These are phyloP conservation scores for Trichoderma parareesei DNA, from an alignment of 495 filamentous ascomycete species.

Conservation along the genomic window DNA sequence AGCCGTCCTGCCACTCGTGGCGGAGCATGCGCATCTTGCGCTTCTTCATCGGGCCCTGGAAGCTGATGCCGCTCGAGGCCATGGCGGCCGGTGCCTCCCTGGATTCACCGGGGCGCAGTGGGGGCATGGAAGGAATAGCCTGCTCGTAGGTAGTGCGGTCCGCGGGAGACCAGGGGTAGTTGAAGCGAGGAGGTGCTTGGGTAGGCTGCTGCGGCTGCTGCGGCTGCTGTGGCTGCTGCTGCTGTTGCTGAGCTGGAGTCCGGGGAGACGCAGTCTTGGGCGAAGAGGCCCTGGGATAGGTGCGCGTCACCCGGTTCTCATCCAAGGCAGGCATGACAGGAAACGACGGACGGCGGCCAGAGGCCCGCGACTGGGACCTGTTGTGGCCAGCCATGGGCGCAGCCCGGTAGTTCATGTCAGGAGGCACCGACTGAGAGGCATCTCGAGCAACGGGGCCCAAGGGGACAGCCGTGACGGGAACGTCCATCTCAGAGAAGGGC, in stretches of 20 bases:
- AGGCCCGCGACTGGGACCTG: conserved; percentile 47
- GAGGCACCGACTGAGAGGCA: conserved; percentile 80
- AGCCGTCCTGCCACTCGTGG: conserved; percentile 89
- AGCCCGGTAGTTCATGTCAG: conserved; percentile 71
- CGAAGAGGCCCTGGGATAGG: conserved; percentile 19
- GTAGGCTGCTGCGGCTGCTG: conserved; percentile 20
- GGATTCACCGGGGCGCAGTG: conserved; percentile 26
- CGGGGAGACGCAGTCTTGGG: conserved; percentile 22
- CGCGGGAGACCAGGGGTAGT: conserved; percentile 40
- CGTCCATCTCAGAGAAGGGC: conserved; percentile 82
- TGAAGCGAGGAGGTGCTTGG: conserved; percentile 38
- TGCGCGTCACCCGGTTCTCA: conserved; percentile 34
- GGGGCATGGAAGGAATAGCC: conserved; percentile 21
- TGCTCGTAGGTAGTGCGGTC: conserved; percentile 32
- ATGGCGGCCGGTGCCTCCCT: conserved; percentile 51
- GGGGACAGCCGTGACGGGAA: conserved; percentile 70
- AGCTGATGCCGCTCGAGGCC: conserved; percentile 41
- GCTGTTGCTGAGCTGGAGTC: not conserved
- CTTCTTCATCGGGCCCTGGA: conserved; percentile 90
- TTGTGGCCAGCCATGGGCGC: conserved; percentile 21
- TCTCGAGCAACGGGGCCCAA: conserved; percentile 62
- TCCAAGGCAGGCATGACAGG: conserved; percentile 49
- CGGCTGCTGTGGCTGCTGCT: conserved; percentile 1
- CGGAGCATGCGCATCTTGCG: conserved; percentile 80
- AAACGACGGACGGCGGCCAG: conserved; percentile 49